These are phyloP conservation scores for Wickerhamomyces bisporus DNA, from an alignment of 805 yeast species.

Conservation along the genomic window DNA sequence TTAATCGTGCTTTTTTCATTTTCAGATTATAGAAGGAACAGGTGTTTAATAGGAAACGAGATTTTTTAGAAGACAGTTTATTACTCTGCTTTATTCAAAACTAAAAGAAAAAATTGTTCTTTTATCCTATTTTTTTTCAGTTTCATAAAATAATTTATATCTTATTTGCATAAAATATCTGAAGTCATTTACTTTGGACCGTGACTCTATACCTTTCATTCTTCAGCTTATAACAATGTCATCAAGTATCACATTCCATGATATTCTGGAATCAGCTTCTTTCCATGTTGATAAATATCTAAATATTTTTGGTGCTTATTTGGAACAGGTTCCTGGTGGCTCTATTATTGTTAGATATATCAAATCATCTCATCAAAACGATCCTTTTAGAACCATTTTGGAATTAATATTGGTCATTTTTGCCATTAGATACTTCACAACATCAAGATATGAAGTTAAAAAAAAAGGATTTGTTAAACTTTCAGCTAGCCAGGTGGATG, in stretches of 20 bases:
- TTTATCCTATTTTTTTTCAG: too few relatives aligned
- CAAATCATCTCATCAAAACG: conserved; percentile 82
- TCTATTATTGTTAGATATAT: conserved; percentile 62
- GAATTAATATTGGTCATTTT: conserved; percentile 74
- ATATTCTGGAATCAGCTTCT: background rate
- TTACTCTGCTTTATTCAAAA: too few relatives aligned
- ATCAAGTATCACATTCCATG: background rate
- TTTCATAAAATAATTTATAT: too few relatives aligned
- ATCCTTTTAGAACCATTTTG: conserved; percentile 83
- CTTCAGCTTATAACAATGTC: too few relatives aligned
- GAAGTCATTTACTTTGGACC: too few relatives aligned
- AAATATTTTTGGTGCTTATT: conserved; percentile 6
- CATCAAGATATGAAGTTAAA: conserved; percentile 69
- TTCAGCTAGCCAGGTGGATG: conserved; percentile 64
- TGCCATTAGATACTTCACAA: conserved; percentile 77
- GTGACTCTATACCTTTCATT: too few relatives aligned
- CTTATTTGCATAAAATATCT: too few relatives aligned
- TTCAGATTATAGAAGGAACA: too few relatives aligned
- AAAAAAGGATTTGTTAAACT: conserved; percentile 66
- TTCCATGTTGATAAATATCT: background rate
- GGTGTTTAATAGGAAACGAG: too few relatives aligned
- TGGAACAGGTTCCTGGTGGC: conserved; percentile 47
- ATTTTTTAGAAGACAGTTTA: too few relatives aligned
- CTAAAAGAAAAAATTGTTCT: too few relatives aligned
- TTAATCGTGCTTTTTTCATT: too few relatives aligned